Base-by-base conservation (phyloP, 2,329 filamentous ascomycete genomes). In the Phaeosphaeriaceae sp. region DNA sequence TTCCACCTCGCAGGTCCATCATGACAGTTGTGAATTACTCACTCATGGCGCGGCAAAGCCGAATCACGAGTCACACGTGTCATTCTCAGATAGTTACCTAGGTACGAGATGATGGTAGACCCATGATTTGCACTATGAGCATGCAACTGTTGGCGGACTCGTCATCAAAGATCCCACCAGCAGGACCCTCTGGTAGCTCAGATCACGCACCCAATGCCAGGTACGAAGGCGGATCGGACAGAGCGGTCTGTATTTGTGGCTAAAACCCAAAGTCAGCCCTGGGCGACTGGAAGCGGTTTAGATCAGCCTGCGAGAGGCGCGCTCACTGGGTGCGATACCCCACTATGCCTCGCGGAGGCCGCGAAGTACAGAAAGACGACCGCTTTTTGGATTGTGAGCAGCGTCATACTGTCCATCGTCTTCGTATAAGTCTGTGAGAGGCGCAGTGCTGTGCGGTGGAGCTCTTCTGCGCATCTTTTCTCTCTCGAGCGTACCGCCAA, bases 241-340 rank as follows among this genome's bases (percentile, higher is more conserved):
- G 54, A 65, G 65, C 60, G 67, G 67, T 69, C 63, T 65, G 62
- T 53, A 41, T 36, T 47, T 49, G 53, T 54, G 60, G 49, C 57
- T 56, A 53, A 49, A 25, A 11, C 22, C 22, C 50, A 40, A 41
- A 51, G 40, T 52, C 50, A 52, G 50, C 50, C 40, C 50, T 52
- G 50, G 41, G 24, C 46, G 40, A 25, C 50, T 44, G 19, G 13
- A 51, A 51, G 27, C 7, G 24, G 50, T 41, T 52, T 27, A 24
- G 50, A 33, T 7, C 27, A 31, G 17, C 57, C 55, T 54, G 36
- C 36, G 17, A n/a, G 36, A 15, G 15, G 51, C 55, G 48, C 40
- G 46, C 57, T 54, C 45, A 62, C 55, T 61, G 60, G n/a, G 62
- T 53, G 22, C 44, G 51, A 48, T 58, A 60, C 59, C 60, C 61